phyloP scores from a whole-genome alignment of 305 asterid species.

The Petunia hybrid region DNA sequence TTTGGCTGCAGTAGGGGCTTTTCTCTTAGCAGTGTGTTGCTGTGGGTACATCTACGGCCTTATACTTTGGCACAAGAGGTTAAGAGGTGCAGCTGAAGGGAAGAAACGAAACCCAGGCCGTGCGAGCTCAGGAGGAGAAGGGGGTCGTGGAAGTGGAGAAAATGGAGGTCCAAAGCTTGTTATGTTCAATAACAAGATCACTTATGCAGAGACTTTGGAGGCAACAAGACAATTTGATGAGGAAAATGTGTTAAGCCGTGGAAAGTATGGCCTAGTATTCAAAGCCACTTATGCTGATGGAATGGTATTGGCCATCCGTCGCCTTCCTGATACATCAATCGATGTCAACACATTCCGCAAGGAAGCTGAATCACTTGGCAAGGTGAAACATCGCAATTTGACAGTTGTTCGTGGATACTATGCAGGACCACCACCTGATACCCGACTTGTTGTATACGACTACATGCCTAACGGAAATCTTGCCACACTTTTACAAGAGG shows the following conservation, averaged over 20 bases:
- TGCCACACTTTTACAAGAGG: conserved; percentile 81
- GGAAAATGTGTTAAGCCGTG: conserved; percentile 80
- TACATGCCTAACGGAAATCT: conserved; percentile 94
- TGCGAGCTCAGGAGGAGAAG: conserved; percentile 64
- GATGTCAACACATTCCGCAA: conserved; percentile 66
- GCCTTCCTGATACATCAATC: conserved; percentile 78
- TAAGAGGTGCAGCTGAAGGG: conserved; percentile 56
- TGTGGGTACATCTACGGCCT: conserved; percentile 70
- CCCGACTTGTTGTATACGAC: conserved; percentile 68
- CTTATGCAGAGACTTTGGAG: conserved; percentile 77
- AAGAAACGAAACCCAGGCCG: conserved; percentile 68
- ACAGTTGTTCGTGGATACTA: conserved; percentile 87
- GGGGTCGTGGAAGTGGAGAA: conserved; percentile 80
- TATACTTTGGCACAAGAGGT: conserved; percentile 66
- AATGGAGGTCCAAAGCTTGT: conserved; percentile 76
- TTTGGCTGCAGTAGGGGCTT: conserved; percentile 64
- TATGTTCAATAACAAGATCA: conserved; percentile 81
- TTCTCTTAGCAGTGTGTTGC: conserved; percentile 59
- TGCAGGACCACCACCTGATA: conserved; percentile 77
- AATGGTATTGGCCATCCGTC: conserved; percentile 80
- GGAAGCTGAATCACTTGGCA: conserved; percentile 83
- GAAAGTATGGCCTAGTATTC: conserved; percentile 68
- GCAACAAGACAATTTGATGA: conserved; percentile 88
- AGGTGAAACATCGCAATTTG: conserved; percentile 73
- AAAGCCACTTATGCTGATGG: conserved; percentile 83